A percentile compares a stretch with the other conserved stretches of the same genome.
Evolutionary conservation across 257 asterid genomes (phyloP).

Genomic region (Rauvolfia tetraphylla): DNA sequence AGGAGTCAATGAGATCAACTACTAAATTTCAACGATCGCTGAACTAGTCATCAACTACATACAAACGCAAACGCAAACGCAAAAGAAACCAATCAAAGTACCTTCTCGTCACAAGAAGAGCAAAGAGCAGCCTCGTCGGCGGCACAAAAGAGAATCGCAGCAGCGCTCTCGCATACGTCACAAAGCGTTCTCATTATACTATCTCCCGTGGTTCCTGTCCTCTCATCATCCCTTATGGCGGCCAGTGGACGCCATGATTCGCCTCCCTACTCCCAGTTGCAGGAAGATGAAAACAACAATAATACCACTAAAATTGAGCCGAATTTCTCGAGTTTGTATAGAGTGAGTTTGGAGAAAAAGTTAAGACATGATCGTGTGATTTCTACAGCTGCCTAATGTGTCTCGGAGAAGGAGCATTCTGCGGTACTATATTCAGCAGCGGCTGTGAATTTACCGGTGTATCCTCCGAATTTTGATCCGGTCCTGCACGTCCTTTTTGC

Average conservation of each 20-base stretch:
- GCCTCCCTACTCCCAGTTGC: neutral
- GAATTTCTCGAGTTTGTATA: neutral
- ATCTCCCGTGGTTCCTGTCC: neutral
- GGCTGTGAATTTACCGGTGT: neutral
- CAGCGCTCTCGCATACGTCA: slow-evolving; percentile 92
- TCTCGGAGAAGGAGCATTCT: neutral
- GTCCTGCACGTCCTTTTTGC: too few species aligned
- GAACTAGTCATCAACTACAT: neutral
- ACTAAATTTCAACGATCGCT: neutral
- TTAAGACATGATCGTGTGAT: too few species aligned
- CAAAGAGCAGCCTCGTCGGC: slow-evolving; percentile 98
- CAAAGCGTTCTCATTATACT: slow-evolving; percentile 74
- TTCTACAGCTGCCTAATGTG: neutral
- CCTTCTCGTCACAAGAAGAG: slow-evolving; percentile 85
- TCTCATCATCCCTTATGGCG: slow-evolving; percentile 6
- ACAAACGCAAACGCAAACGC: neutral
- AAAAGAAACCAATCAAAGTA: slow-evolving; percentile 16
- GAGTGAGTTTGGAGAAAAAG: neutral
- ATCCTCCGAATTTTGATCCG: neutral
- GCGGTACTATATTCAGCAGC: neutral
- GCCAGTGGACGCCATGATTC: neutral
- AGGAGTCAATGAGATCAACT: neutral
- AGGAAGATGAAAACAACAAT: neutral
- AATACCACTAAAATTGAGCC: neutral
- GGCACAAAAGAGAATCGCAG: slow-evolving; percentile 86